Evolutionary conservation across 768 basidiomycete species (phyloP).

Genomic region (Melanogaster broomeanus): DNA sequence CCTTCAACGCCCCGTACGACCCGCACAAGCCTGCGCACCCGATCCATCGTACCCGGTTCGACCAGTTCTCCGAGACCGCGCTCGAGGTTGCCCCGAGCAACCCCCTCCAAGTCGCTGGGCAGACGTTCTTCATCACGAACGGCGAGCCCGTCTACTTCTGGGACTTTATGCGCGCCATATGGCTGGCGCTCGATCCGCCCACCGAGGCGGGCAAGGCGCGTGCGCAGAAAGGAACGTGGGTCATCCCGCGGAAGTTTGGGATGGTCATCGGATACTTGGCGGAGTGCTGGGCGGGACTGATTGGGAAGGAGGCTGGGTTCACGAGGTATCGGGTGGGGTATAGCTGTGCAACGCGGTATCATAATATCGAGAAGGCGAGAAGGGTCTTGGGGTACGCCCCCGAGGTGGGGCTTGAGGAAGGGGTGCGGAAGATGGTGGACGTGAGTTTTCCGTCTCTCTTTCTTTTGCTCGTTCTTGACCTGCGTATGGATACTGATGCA

Average conservation of each 20-base stretch:
- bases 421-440: conserved; percentile 75
- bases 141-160: conserved; percentile 96
- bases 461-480: conserved; percentile 1
- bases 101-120: conserved; percentile 83
- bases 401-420: conserved; percentile 84
- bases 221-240: conserved; percentile 37
- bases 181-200: conserved; percentile 64
- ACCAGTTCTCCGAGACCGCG: conserved; percentile 66
- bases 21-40: conserved; percentile 44
- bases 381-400: conserved; percentile 94
- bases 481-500: not conserved
- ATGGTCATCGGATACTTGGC: conserved; percentile 68
- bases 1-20: conserved; percentile 51
- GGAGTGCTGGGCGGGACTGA: conserved; percentile 73
- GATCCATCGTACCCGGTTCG: conserved; percentile 77
- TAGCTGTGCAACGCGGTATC: conserved; percentile 78
- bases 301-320: conserved; percentile 81
- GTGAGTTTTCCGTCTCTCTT: conserved; percentile 42
- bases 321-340: conserved; percentile 84
- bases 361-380: conserved; percentile 94
- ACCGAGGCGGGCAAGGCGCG: conserved; percentile 45
- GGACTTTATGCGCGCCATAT: conserved; percentile 86
- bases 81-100: conserved; percentile 52
- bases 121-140: conserved; percentile 96
- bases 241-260: conserved; percentile 66